A percentile compares a stretch with the other conserved stretches of the same genome.
phyloP scores from a whole-genome alignment of 192 early-diverging fungal genomes.

The Hyaloraphidium curvatum region DNA sequence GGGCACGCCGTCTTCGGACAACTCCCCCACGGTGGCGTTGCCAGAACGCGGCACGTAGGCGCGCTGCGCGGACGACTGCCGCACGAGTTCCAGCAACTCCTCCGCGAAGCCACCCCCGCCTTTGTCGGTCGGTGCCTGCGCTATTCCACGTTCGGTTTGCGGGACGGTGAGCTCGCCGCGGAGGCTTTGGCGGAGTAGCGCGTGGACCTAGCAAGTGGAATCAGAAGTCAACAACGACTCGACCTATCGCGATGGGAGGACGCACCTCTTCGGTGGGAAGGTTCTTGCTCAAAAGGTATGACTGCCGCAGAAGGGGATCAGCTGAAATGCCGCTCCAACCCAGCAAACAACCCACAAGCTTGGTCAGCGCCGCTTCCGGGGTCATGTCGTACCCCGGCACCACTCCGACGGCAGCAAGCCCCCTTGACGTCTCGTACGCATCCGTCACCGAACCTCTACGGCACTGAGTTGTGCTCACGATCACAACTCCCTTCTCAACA shows the following conservation, averaged over 20 bases:
- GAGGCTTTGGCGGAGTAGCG: constrained; percentile 61
- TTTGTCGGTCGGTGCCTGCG: constrained; percentile 41
- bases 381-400: constrained; percentile 90
- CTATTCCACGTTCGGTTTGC: constrained; percentile 40
- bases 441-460: constrained; percentile 6
- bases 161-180: constrained; percentile 79
- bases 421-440: constrained; percentile 33
- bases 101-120: constrained; percentile 5
- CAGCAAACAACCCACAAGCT: too few relatives aligned
- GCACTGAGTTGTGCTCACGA: constrained; percentile 92
- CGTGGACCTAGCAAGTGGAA: constrained; percentile 47
- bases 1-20: background rate
- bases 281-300: background rate
- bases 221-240: constrained; percentile 1
- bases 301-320: background rate
- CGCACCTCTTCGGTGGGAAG: background rate
- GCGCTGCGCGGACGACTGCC: constrained; percentile 14
- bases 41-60: background rate
- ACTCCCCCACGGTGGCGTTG: background rate
- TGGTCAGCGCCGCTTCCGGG: constrained; percentile 29
- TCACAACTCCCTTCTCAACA: constrained; percentile 77
- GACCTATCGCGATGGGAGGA: constrained; percentile 1
- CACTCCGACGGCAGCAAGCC: constrained; percentile 55
- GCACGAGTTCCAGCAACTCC: background rate
- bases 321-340: too few relatives aligned